phyloP scores from a whole-genome alignment of 2,329 filamentous ascomycete genomes.

The Xylariales sp. region DNA sequence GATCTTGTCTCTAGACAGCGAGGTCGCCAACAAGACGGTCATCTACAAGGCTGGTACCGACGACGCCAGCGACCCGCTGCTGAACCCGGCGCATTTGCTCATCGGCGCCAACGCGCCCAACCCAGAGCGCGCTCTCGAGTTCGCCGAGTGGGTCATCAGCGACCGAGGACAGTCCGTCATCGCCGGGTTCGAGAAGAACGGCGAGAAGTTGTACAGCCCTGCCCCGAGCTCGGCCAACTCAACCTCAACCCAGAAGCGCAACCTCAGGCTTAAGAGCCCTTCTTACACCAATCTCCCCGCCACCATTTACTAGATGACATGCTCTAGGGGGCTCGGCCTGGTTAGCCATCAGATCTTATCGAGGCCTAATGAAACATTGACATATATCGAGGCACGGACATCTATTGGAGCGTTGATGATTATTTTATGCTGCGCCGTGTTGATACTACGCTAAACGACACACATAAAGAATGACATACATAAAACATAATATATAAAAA shows the following conservation, averaged over 20 bases:
- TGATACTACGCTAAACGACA: background rate
- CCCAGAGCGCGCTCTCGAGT: constrained; percentile 13
- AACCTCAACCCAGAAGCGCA: background rate
- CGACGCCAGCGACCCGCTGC: constrained; percentile 7
- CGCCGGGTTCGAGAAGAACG: constrained; percentile 15
- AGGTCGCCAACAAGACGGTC: constrained; percentile 12
- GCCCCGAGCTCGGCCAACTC: background rate
- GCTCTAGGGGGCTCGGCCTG: background rate
- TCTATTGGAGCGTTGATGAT: background rate
- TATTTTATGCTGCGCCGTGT: background rate
- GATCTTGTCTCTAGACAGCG: constrained; percentile 11
- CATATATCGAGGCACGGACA: background rate
- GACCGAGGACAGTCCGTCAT: constrained; percentile 18
- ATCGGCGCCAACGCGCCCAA: constrained; percentile 12
- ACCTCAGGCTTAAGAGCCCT: constrained; percentile 6
- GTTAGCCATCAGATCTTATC: background rate
- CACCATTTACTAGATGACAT: background rate
- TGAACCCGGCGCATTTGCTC: constrained; percentile 21
- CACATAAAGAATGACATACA: no score
- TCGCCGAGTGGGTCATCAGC: constrained; percentile 26
- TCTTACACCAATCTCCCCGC: background rate
- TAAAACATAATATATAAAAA: no score
- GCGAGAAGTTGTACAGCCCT: constrained; percentile 16
- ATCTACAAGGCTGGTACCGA: constrained; percentile 22
- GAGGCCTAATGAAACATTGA: background rate